A percentile compares a stretch with the other conserved stretches of the same genome.
These are phyloP conservation scores for Nicotiana tabacum DNA, from an alignment of 257 asterid genomes.

Conservation along the genomic window DNA sequence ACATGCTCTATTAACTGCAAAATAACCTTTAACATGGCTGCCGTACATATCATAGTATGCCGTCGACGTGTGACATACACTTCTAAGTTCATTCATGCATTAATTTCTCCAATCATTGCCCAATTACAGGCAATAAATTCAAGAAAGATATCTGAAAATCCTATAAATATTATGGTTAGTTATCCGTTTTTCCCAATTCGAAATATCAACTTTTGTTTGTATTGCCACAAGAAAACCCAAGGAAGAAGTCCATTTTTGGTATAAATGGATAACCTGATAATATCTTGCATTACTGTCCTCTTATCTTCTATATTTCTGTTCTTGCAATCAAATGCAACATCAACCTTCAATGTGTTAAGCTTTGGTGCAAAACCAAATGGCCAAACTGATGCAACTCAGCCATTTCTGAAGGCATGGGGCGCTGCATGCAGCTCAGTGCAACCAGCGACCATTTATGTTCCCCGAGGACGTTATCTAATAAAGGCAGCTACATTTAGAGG, in stretches of 20 bases:
- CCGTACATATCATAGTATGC: not conserved
- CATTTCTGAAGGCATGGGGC: conserved; percentile 11
- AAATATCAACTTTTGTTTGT: not conserved
- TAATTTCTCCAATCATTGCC: not conserved
- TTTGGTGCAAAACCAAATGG: conserved; percentile 16
- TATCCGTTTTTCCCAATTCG: not conserved
- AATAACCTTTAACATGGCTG: not conserved
- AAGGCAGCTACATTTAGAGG: conserved; percentile 11
- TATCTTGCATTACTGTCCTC: not conserved
- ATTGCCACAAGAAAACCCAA: not conserved
- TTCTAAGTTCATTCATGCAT: not conserved
- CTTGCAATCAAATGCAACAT: conserved; percentile 4
- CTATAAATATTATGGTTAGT: not conserved
- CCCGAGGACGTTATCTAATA: conserved; percentile 8
- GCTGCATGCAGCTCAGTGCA: conserved; percentile 1
- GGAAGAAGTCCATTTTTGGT: not conserved
- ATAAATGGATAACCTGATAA: not conserved
- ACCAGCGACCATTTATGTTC: conserved; percentile 1
- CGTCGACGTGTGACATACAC: not conserved
- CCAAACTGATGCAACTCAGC: conserved; percentile 7
- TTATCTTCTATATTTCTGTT: not conserved
- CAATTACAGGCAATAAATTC: not conserved
- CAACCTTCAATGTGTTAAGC: conserved; percentile 10
- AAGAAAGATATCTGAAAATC: not conserved
- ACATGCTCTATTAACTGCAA: not conserved